Evolutionary conservation across 306 rosid genomes (phyloP).

Genomic region (Vachellia collinsii): DNA sequence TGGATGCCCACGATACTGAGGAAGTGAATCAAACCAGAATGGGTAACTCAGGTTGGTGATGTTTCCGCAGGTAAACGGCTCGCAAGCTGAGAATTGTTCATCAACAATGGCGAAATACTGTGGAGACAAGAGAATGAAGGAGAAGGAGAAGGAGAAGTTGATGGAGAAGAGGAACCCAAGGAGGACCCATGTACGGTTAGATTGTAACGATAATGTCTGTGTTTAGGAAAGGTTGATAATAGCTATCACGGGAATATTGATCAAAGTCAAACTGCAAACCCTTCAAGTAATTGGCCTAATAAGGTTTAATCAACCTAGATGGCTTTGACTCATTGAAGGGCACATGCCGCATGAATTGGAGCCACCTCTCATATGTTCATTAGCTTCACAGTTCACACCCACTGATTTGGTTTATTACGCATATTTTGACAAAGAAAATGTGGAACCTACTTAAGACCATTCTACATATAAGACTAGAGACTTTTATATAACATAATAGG

Average conservation of each 20-base stretch:
- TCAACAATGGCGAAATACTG: conserved; percentile 16
- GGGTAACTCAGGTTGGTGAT: conserved; percentile 41
- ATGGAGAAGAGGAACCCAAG: neutral
- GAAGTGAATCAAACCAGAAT: conserved; percentile 43
- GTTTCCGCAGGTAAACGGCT: conserved; percentile 45
- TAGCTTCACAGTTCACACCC: no score
- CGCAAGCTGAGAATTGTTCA: conserved; percentile 35
- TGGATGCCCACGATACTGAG: conserved; percentile 45
- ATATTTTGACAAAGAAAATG: neutral
- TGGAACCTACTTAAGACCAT: neutral
- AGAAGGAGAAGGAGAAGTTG: neutral
- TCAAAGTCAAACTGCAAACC: conserved; percentile 17
- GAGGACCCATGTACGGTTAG: conserved; percentile 13
- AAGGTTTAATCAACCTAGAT: no score
- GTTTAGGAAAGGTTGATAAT: conserved; percentile 4
- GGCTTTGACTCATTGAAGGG: neutral
- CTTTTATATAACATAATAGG: neutral
- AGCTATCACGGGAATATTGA: neutral
- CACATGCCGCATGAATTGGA: neutral
- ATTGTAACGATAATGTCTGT: neutral
- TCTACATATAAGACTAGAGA: neutral
- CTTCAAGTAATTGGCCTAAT: neutral
- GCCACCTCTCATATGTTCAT: no score
- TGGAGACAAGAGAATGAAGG: conserved; percentile 24
- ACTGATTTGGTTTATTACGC: no score